Evolutionary conservation across 2,329 filamentous ascomycete species (phyloP).

Genomic region (Chaetomium sp.): DNA sequence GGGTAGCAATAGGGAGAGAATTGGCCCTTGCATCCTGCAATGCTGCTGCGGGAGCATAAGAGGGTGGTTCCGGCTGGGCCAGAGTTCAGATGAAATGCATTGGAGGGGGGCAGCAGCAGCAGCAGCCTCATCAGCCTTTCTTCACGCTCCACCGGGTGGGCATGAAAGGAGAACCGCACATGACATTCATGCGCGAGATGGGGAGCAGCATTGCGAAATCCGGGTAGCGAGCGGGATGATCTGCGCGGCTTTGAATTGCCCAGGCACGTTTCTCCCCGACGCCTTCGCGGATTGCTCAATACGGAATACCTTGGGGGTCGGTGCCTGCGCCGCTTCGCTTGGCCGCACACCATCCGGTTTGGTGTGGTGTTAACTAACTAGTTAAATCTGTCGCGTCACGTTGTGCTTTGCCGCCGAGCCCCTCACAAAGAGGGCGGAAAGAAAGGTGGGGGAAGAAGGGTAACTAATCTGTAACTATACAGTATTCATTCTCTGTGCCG

Average conservation of each 20-base stretch:
- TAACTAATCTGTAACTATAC: too few relatives aligned
- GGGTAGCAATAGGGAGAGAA: slow-evolving; percentile 11
- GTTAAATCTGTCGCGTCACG: not conserved
- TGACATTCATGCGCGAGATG: slow-evolving; percentile 19
- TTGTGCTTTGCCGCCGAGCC: not conserved
- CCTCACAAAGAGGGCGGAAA: not conserved
- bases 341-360: slow-evolving; percentile 3
- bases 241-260: slow-evolving; percentile 4
- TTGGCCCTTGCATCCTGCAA: slow-evolving; percentile 23
- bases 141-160: not conserved
- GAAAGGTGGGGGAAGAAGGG: not conserved
- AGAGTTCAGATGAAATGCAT: slow-evolving; percentile 13
- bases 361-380: not conserved
- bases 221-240: slow-evolving; percentile 19
- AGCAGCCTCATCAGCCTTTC: not conserved
- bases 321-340: slow-evolving; percentile 11
- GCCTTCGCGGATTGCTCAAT: slow-evolving; percentile 13
- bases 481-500: not conserved
- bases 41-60: slow-evolving; percentile 13
- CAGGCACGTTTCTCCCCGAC: slow-evolving; percentile 1
- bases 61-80: not conserved
- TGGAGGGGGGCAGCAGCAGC: too few relatives aligned
- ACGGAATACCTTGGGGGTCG: slow-evolving; percentile 3
- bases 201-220: slow-evolving; percentile 7
- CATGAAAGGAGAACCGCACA: not conserved